Conservation (phyloP, 2,329 filamentous ascomycete species). For the Neonectria coccinea region DNA sequence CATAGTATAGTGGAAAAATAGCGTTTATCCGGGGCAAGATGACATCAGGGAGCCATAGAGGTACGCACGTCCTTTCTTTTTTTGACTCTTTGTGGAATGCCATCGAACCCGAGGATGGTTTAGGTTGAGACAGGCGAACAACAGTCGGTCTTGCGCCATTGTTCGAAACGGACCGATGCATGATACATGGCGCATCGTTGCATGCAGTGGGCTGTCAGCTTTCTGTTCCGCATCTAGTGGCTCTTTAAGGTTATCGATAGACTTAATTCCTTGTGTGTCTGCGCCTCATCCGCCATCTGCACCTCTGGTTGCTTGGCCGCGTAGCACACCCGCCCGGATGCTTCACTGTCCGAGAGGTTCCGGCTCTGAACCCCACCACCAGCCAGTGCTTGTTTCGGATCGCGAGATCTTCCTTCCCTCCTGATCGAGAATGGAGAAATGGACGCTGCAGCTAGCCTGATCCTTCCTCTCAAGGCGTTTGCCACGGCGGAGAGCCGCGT, state of each 20-base stretch:
- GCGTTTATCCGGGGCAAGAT: neutral
- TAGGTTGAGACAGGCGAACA: neutral
- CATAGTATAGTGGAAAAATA: neutral
- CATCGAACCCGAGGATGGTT: slow-evolving; percentile 3
- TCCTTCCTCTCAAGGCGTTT: slow-evolving; percentile 19
- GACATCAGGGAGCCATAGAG: slow-evolving; percentile 8
- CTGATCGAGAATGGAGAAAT: slow-evolving; percentile 7
- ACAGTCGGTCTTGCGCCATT: slow-evolving; percentile 11
- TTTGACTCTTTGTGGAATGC: slow-evolving; percentile 15
- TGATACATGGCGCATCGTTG: neutral
- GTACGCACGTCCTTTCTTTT: neutral
- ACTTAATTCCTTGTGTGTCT: slow-evolving; percentile 28
- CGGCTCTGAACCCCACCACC: neutral
- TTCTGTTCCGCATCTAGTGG: neutral
- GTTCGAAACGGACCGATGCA: slow-evolving; percentile 14
- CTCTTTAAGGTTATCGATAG: slow-evolving; percentile 42
- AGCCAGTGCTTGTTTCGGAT: neutral
- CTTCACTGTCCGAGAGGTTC: slow-evolving; percentile 2
- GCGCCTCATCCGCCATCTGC: neutral
- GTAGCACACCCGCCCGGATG: slow-evolving; percentile 4
- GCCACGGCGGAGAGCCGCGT: slow-evolving; percentile 3
- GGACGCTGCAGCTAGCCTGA: slow-evolving; percentile 34
- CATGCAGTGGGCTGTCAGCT: slow-evolving; percentile 1
- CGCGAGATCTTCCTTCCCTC: neutral
- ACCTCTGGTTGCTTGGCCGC: neutral